Base-by-base conservation (phyloP, 129 eudicot genomes). In the Centaurea solstitialis region DNA sequence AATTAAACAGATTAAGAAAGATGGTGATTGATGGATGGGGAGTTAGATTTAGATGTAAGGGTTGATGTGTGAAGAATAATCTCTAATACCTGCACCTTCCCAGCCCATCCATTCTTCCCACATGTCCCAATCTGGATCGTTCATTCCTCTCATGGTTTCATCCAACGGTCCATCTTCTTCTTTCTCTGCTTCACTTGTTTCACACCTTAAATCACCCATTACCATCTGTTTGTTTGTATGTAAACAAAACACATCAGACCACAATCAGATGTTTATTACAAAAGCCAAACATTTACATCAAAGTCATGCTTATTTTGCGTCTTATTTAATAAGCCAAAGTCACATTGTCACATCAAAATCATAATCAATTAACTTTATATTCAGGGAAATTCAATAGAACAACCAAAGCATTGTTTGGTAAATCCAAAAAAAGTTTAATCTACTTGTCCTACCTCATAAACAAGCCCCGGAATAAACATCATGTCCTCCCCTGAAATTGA, bases 51-150 rank as follows among this genome's bases (percentile, higher is more conserved):
- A 93, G 68, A 90, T 91, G 73, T 89, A 93, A 35, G 98, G 98
- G 40, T 93, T 93, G 40, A 92, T 84, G 22, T 90, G 92, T 13
- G 98, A 89, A 0, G 97, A 76, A 72, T 91, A 94, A 68, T 91
- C 93, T 3, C 91, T 90, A 61, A 88, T 89, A 9, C 93, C 89
- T 1, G 94, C 94, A 2, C 98, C 98, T 88, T 93, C 97, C 98
- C 97, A 93, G 28, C 95, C 98, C 96, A 88, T 89, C 96, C 96
- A 90, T 40, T 92, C 96, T 70, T 94, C 98, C 97, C 96, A 92
- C 87, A 90, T 26, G 18, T 94, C 98, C 87, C 84, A 86, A 67
- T 94, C 94, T 15, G 85, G 90, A 41, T 90, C 98, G 61, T 12
- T 88, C 85, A 80, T 70, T 71, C 92, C 92, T 82, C 87, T 84